These are phyloP conservation scores for Coemansia sp. DNA, from an alignment of 192 early-diverging fungal genomes.

Conservation along the genomic window DNA sequence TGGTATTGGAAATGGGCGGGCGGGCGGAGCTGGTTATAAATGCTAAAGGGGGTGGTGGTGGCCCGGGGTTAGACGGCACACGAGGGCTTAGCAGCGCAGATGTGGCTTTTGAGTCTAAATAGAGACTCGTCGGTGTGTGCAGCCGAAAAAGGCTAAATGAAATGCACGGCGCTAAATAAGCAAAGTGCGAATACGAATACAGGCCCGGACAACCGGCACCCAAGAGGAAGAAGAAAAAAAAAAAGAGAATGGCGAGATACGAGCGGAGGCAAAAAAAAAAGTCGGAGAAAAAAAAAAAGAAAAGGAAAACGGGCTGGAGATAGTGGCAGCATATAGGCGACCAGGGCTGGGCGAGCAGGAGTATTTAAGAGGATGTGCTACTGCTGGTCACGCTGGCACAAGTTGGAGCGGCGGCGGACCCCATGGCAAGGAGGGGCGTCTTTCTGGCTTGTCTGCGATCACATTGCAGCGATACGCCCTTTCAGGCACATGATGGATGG, in stretches of 20 bases:
- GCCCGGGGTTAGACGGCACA: neutral
- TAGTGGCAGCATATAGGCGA: neutral
- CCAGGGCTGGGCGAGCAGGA: neutral
- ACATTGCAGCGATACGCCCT: constrained; percentile 6
- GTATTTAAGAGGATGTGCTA: neutral
- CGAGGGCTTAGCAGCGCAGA: constrained; percentile 7
- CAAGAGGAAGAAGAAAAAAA: neutral
- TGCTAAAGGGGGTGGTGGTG: neutral
- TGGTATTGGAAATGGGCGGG: neutral
- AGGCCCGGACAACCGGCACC: neutral
- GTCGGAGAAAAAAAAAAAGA: neutral
- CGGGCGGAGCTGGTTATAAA: neutral
- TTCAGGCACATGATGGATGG: neutral
- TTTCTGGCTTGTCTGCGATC: constrained; percentile 4
- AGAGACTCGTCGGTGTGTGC: constrained; percentile 5
- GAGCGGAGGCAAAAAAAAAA: neutral
- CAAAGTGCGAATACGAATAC: neutral
- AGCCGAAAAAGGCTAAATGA: constrained; percentile 15
- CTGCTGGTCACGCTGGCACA: constrained; percentile 10
- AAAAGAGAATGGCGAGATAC: neutral
- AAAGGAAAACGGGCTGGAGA: neutral
- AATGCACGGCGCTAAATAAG: constrained; percentile 3
- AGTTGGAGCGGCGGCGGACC: neutral
- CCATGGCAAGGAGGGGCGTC: constrained; percentile 3
- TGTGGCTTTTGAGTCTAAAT: constrained; percentile 13